Evolutionary conservation across 2,329 filamentous ascomycete species (phyloP).

Genomic region (Aureobasidium subglaciale): DNA sequence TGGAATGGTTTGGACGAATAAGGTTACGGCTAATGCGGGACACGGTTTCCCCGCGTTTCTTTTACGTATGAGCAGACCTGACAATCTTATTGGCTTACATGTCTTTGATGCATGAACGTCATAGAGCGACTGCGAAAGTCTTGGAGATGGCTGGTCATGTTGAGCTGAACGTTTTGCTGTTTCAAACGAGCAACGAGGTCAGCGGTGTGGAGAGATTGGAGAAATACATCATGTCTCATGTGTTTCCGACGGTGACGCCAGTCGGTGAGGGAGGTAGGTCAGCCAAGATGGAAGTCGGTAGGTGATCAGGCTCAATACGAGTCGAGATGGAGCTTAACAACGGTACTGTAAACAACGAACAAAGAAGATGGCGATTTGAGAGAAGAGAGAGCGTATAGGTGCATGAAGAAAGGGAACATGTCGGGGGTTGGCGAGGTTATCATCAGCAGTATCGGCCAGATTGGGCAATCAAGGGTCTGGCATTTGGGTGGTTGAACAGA

Average conservation of each 20-base stretch:
- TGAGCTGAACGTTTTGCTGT: not conserved
- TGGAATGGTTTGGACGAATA: slow-evolving; percentile 5
- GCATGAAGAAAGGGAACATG: not conserved
- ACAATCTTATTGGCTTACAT: not conserved
- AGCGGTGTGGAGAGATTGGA: not conserved
- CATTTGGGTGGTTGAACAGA: not conserved
- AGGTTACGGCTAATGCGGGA: slow-evolving; percentile 2
- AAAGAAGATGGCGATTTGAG: not conserved
- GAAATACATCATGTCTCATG: not conserved
- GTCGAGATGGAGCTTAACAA: not conserved
- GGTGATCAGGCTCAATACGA: not conserved
- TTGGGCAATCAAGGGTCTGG: slow-evolving; percentile 2
- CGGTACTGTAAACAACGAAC: slow-evolving; percentile 1
- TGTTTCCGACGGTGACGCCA: not conserved
- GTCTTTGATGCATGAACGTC: not conserved
- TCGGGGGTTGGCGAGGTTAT: not conserved
- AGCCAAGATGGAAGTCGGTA: slow-evolving; percentile 1
- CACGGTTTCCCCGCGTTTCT: not conserved
- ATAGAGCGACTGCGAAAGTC: not conserved
- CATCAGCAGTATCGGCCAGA: not conserved
- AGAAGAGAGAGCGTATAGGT: not conserved
- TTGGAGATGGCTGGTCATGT: not conserved
- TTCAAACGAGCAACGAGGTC: not conserved
- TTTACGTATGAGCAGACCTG: not conserved
- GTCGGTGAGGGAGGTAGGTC: not conserved